Evolutionary conservation across 2,329 filamentous ascomycete species (phyloP).

Genomic region (Teratosphaeria pseudoeucalypti): DNA sequence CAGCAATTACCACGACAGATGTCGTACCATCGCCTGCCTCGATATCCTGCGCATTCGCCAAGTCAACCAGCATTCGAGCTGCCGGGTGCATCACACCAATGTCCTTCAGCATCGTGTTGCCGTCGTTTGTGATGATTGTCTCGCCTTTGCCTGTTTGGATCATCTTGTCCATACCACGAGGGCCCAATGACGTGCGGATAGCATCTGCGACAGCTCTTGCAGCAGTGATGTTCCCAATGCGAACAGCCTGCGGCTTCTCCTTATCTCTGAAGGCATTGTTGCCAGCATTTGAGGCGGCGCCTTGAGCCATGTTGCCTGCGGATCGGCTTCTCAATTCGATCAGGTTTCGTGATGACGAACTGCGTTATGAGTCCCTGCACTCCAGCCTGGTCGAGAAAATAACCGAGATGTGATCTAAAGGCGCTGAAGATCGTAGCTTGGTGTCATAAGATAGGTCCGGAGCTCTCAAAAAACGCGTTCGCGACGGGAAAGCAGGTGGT

Average conservation of each 20-base stretch:
- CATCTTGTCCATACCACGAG: conserved; percentile 99
- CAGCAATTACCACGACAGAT: conserved; percentile 94
- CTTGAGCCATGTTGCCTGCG: conserved; percentile 26
- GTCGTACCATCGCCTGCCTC: conserved; percentile 98
- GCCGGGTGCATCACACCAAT: conserved; percentile 99
- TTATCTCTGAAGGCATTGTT: conserved; percentile 68
- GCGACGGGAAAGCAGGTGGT: not conserved
- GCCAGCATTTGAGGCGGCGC: conserved; percentile 38
- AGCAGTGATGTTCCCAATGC: conserved; percentile 92
- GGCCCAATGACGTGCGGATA: conserved; percentile 90
- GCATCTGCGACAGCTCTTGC: conserved; percentile 97
- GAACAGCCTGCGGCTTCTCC: conserved; percentile 89
- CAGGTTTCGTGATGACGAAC: not conserved
- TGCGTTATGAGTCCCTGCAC: not conserved
- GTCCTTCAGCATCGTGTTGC: conserved; percentile 97
- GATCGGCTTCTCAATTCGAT: not conserved
- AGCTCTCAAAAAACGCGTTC: not conserved
- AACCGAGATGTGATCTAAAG: not conserved
- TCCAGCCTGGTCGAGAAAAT: not conserved
- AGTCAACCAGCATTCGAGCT: conserved; percentile 96
- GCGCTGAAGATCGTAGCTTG: not conserved
- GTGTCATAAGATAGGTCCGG: not conserved
- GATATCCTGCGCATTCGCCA: conserved; percentile 94
- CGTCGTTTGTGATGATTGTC: conserved; percentile 98
- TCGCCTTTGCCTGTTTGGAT: conserved; percentile 94